These are phyloP conservation scores for Jackrogersella multiformis DNA, from an alignment of 495 filamentous ascomycete genomes.

Conservation along the genomic window DNA sequence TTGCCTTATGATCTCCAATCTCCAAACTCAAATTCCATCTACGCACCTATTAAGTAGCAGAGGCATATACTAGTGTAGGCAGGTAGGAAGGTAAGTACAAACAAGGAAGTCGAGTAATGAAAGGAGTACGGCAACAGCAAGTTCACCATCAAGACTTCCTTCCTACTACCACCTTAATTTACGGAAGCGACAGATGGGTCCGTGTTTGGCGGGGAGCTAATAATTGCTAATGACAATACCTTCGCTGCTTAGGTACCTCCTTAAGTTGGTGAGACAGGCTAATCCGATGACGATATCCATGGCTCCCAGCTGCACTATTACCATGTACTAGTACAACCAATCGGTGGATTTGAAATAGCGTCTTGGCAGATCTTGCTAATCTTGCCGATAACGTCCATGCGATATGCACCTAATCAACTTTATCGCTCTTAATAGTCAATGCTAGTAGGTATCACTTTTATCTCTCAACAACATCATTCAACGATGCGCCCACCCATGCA, in stretches of 20 bases:
- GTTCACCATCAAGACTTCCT: too few relatives aligned
- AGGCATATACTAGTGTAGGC: too few relatives aligned
- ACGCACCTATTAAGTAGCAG: too few relatives aligned
- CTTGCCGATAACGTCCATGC: conserved; percentile 27
- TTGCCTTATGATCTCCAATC: too few relatives aligned
- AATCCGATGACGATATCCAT: conserved; percentile 24
- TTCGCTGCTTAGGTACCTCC: background rate
- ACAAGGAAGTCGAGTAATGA: too few relatives aligned
- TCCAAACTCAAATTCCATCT: too few relatives aligned
- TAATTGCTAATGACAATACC: conserved; percentile 1
- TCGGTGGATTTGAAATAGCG: conserved; percentile 28
- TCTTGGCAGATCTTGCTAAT: conserved; percentile 34
- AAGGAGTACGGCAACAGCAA: too few relatives aligned
- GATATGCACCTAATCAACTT: background rate
- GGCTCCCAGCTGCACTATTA: background rate
- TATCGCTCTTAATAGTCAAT: too few relatives aligned
- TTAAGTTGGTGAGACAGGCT: conserved; percentile 8
- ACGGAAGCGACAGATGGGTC: conserved; percentile 5
- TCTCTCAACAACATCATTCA: background rate
- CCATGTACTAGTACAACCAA: conserved; percentile 5
- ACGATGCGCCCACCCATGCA: conserved; percentile 6
- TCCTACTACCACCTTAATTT: too few relatives aligned
- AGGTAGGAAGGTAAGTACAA: too few relatives aligned
- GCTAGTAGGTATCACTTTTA: too few relatives aligned
- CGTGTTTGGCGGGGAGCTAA: conserved; percentile 15